Evolutionary conservation across 202 grass and related monocot genomes (phyloP), one percentile per base, ranked within the genome.

Genomic region (Tripidium arundinaceum): DNA sequence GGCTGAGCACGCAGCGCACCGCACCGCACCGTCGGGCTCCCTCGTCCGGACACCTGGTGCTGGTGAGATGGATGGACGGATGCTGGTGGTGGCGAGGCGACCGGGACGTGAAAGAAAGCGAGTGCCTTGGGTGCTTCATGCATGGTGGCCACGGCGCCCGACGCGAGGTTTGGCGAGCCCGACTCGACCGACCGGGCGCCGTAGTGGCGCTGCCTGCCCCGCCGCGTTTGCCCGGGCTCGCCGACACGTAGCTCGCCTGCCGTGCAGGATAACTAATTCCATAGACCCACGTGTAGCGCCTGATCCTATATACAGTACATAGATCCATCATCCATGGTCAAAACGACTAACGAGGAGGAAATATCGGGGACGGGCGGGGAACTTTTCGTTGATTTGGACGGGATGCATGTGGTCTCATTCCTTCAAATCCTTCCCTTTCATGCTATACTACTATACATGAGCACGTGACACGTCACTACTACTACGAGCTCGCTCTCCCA

Each of bases 381-480:
- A n/a, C 79, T 87, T 87, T 87, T n/a, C 33, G 34, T 16, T 28
- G 73, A 58, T 77, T n/a, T n/a, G n/a, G n/a, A n/a, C n/a, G n/a
- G n/a, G n/a, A n/a, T n/a, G n/a, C n/a, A n/a, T n/a, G n/a, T n/a
- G n/a, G n/a, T n/a, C n/a, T n/a, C n/a, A n/a, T n/a, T n/a, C n/a
- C n/a, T n/a, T n/a, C n/a, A n/a, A n/a, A n/a, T n/a, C n/a, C n/a
- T n/a, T n/a, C n/a, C n/a, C n/a, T n/a, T n/a, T n/a, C n/a, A n/a
- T n/a, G n/a, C n/a, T n/a, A n/a, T n/a, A n/a, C n/a, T n/a, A n/a
- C n/a, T n/a, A n/a, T n/a, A n/a, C n/a, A n/a, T n/a, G n/a, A n/a
- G n/a, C n/a, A n/a, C n/a, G n/a, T n/a, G n/a, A n/a, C n/a, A n/a
- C n/a, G 2, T 10, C 10, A 11, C 39, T 41, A 41, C 36, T n/a